phyloP scores from a whole-genome alignment of 768 basidiomycete species.

The Nevesoporus exiguus region DNA sequence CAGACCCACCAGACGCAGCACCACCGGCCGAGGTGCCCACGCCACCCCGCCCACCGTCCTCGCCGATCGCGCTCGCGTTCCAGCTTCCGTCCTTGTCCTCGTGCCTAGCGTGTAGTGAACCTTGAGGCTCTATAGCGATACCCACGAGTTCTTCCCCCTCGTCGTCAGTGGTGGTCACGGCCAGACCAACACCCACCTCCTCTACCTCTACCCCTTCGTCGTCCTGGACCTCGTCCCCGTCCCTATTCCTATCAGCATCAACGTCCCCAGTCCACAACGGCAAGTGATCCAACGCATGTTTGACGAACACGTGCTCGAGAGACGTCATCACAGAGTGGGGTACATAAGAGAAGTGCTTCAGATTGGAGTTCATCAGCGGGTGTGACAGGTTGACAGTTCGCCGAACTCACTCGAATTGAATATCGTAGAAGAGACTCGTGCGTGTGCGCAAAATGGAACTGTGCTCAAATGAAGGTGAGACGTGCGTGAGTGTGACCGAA shows the following conservation, averaged over 20 bases:
- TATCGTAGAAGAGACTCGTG: neutral
- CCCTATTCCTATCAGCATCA: neutral
- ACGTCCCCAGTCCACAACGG: conserved; percentile 2
- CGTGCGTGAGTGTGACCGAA: neutral
- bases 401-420: neutral
- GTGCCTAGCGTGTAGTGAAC: neutral
- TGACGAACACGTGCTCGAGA: conserved; percentile 22
- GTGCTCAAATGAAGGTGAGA: neutral
- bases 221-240: neutral
- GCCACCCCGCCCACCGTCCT: neutral
- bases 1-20: neutral
- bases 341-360: conserved; percentile 14
- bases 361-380: neutral
- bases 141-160: neutral
- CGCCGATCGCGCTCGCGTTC: neutral
- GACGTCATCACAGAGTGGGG: conserved; percentile 24
- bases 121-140: neutral
- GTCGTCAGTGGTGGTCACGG: conserved; percentile 13
- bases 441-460: neutral
- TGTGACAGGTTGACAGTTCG: neutral
- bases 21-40: neutral
- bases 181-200: conserved; percentile 13
- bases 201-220: neutral
- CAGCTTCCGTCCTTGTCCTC: neutral
- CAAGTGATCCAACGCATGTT: conserved; percentile 6